Conservation (phyloP, 306 rosid genomes). For the Cicer pinnatifidum region DNA sequence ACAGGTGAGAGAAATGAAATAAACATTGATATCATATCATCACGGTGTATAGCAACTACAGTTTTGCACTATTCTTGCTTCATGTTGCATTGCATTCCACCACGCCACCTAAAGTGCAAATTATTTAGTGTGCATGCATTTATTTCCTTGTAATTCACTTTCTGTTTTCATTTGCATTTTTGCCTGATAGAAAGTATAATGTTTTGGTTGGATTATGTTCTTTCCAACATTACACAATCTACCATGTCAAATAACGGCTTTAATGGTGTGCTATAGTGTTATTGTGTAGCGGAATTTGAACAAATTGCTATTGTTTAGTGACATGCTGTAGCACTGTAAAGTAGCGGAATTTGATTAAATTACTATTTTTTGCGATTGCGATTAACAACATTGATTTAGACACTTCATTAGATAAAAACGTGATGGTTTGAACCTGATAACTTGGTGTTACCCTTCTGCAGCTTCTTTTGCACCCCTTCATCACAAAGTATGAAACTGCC, state of each 20-base stretch:
- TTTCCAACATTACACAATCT: background rate
- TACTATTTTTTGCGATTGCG: too few species aligned
- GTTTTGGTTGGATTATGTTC: conserved; percentile 10
- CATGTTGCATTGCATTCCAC: background rate
- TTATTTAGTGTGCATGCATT: conserved; percentile 4
- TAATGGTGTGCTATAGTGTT: too few species aligned
- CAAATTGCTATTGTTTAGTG: background rate
- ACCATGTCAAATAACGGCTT: background rate
- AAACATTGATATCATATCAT: conserved; percentile 27
- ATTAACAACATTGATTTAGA: background rate
- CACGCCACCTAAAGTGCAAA: background rate
- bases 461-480: conserved; percentile 67
- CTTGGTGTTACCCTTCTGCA: conserved; percentile 33
- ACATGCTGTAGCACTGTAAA: background rate
- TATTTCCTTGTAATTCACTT: conserved; percentile 27
- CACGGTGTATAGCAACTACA: conserved; percentile 21
- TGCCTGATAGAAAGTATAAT: conserved; percentile 17
- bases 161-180: conserved; percentile 17
- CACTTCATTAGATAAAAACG: conserved; percentile 19
- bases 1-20: conserved; percentile 60
- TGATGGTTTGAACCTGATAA: conserved; percentile 43
- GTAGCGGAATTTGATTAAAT: background rate
- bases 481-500: conserved; percentile 61
- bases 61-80: conserved; percentile 25
- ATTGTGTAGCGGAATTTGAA: too few species aligned